Base-by-base conservation (phyloP, 1,139 yeast genomes). In the Debaryomyces coudertii region DNA sequence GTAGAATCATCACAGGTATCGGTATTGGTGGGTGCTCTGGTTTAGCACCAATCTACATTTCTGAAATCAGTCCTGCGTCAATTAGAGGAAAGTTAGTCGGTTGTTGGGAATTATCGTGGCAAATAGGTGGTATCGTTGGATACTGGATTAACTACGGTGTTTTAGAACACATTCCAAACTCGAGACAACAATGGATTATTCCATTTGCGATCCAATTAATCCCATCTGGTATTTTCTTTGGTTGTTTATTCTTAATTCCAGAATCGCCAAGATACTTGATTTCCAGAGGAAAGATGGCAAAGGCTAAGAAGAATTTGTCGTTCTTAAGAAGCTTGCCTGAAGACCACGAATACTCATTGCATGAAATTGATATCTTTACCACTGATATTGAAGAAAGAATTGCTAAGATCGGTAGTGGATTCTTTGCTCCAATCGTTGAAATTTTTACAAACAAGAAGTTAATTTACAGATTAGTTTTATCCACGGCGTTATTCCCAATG, bases 201-300 rank as follows among this genome's bases (percentile, higher is more conserved):
- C 75, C 76, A 3, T 65, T 69, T 48, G 73, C 72, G 3, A 54
- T 69, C 18, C 82, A 78, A 51, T 53, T 68, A 25, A 52, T 68
- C 7, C 80, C 81, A 5, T 73, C 79, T 8, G 79, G 69, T 1
- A 45, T 73, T 18, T 74, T 74, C 47, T 58, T 71, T 52, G 47
- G 64, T 34, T 75, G 74, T n/a, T 66, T 68, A 3, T 63, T 68
- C 42, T 57, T 71, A 37, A 61, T 77, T 33, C 68, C 69, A 14
- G 83, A 79, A 52, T 70, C 79, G 9, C 83, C 83, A 1, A 61
- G 83, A 45, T 77, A 76, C 70, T 64, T 72, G 35, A 60, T 76
- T 20, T 59, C 66, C 27, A 57, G 51, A 20, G 74, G 71, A 7
- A 59, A 62, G 34, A 57, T 63, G n/a, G 71, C 65, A 4, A 50